A percentile compares a stretch with the other conserved stretches of the same genome.
Conservation (phyloP, 495 filamentous ascomycete species). For the Pyrenula aspistea region DNA sequence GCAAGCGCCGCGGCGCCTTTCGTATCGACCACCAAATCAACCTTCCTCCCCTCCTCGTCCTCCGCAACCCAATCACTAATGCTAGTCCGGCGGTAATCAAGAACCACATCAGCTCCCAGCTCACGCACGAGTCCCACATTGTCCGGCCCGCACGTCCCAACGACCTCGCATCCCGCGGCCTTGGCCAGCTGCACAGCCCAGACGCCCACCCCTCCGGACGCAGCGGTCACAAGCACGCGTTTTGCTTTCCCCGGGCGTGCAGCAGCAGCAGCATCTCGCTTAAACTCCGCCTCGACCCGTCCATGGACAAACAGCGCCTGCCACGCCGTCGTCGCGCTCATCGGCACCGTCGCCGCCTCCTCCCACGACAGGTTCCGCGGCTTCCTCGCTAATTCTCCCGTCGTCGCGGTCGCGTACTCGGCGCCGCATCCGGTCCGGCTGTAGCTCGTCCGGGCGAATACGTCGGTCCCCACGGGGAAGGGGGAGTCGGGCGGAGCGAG, state of each 20-base stretch:
- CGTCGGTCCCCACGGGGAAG: conserved; percentile 38
- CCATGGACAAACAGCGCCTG: conserved; percentile 46
- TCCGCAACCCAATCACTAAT: conserved; percentile 24
- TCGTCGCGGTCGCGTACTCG: conserved; percentile 36
- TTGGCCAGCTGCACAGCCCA: conserved; percentile 45
- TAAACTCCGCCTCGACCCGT: conserved; percentile 13
- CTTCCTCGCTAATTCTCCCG: conserved; percentile 36
- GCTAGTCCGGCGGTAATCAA: conserved; percentile 28
- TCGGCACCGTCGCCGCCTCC: conserved; percentile 39
- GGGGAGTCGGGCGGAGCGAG: conserved; percentile 32
- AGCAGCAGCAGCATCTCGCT: not conserved
- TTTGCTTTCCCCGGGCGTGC: conserved; percentile 12
- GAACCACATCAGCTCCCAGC: conserved; percentile 31
- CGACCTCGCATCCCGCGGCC: conserved; percentile 25
- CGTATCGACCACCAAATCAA: conserved; percentile 42
- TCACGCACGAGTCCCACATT: conserved; percentile 27
- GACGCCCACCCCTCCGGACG: conserved; percentile 39
- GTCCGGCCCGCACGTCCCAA: conserved; percentile 26
- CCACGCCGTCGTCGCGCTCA: conserved; percentile 43
- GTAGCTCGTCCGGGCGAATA: conserved; percentile 38
- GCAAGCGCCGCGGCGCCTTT: conserved; percentile 30
- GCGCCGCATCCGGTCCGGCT: conserved; percentile 36
- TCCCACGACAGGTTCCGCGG: conserved; percentile 32
- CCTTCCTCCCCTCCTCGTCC: conserved; percentile 11
- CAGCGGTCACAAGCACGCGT: conserved; percentile 35